Percentiles rank a stretch among this genome's conserved stretches.
Conservation (phyloP, 2,329 filamentous ascomycete species). For the Phialophora tarda region DNA sequence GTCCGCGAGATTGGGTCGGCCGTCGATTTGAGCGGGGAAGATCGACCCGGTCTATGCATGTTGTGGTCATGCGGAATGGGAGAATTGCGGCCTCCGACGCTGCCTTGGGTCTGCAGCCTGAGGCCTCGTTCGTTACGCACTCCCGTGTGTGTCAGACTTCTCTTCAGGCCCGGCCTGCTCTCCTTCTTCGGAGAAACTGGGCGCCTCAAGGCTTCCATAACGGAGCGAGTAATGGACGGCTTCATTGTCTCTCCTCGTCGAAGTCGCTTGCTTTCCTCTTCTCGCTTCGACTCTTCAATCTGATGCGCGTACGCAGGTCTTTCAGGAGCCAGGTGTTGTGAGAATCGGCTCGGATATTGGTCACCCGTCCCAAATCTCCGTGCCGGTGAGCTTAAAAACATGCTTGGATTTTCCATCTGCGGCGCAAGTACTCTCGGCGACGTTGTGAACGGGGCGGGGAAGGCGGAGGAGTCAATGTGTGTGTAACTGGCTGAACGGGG, state of each 20-base stretch:
- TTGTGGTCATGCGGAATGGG: slow-evolving; percentile 32
- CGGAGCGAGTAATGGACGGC: slow-evolving; percentile 41
- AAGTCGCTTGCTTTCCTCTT: slow-evolving; percentile 39
- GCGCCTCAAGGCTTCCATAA: slow-evolving; percentile 38
- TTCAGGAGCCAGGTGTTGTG: slow-evolving; percentile 40
- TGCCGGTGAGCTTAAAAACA: slow-evolving; percentile 57
- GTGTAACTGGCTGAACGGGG: slow-evolving; percentile 30
- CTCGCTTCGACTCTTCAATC: slow-evolving; percentile 54
- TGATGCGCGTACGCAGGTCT: slow-evolving; percentile 57
- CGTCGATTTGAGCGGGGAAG: slow-evolving; percentile 46
- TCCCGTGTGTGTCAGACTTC: slow-evolving; percentile 50
- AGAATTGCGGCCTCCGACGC: slow-evolving; percentile 38
- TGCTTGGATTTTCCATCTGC: slow-evolving; percentile 51
- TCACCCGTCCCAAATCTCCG: slow-evolving; percentile 49
- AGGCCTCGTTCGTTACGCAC: slow-evolving; percentile 41
- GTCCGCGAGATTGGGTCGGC: slow-evolving; percentile 41
- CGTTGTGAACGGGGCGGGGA: slow-evolving; percentile 53
- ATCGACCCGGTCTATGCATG: slow-evolving; percentile 52
- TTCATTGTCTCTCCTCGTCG: slow-evolving; percentile 44
- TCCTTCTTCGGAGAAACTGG: slow-evolving; percentile 36
- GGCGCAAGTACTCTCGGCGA: slow-evolving; percentile 49
- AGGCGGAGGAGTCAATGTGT: slow-evolving; percentile 45
- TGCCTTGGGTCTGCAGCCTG: slow-evolving; percentile 43
- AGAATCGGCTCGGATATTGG: slow-evolving; percentile 39
- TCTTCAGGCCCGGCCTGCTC: slow-evolving; percentile 46